These are phyloP conservation scores for Biscogniauxia mediterranea DNA, from an alignment of 2,329 filamentous ascomycete species.

Conservation along the genomic window DNA sequence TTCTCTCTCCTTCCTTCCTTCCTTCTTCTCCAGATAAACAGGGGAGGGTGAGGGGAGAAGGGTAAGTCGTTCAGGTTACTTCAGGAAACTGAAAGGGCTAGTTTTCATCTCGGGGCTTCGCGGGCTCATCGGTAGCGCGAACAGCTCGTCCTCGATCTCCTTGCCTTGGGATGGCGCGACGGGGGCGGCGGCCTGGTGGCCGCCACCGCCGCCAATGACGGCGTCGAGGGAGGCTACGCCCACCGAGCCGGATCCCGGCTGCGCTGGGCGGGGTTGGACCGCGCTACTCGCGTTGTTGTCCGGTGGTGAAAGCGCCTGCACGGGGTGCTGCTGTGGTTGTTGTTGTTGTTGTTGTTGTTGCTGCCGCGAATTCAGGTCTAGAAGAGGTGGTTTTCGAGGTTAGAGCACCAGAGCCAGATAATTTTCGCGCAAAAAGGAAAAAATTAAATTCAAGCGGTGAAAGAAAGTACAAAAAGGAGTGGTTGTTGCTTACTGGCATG, in stretches of 20 bases:
- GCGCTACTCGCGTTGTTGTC: constrained; percentile 38
- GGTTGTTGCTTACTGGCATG: constrained; percentile 44
- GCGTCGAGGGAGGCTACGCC: constrained; percentile 40
- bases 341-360: constrained; percentile 3
- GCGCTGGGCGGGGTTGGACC: constrained; percentile 1
- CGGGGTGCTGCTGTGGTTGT: constrained; percentile 6
- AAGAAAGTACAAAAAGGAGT: constrained; percentile 29
- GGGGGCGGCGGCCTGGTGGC: constrained; percentile 21
- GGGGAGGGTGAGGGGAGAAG: too few relatives aligned
- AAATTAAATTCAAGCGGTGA: neutral
- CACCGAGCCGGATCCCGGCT: constrained; percentile 13
- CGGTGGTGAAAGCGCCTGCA: constrained; percentile 9
- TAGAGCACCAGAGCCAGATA: neutral
- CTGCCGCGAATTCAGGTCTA: neutral
- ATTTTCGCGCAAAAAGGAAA: neutral
- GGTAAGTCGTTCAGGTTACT: constrained; percentile 4
- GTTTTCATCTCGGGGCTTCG: constrained; percentile 82
- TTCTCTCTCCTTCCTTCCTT: neutral
- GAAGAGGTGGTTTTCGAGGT: neutral
- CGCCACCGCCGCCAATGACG: constrained; percentile 36
- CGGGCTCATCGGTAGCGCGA: constrained; percentile 83
- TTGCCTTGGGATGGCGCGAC: constrained; percentile 34
- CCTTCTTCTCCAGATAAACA: too few relatives aligned
- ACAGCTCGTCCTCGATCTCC: constrained; percentile 75
- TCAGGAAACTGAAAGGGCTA: constrained; percentile 69